Evolutionary conservation across 805 yeast genomes (phyloP), one percentile per base, ranked within the genome.

Genomic region (Komagataella phaffii): DNA sequence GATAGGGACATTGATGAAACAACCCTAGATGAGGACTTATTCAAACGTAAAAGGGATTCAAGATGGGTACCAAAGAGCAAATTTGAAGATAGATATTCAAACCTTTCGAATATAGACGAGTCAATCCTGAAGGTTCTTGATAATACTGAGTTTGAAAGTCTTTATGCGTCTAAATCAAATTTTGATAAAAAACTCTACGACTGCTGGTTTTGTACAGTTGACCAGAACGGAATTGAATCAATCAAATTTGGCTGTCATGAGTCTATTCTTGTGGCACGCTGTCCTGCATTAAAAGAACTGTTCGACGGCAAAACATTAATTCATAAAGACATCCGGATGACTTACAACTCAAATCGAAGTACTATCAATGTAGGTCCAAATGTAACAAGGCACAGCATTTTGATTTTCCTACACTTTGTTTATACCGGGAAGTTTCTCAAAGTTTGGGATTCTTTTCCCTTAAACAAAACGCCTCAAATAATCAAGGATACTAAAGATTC

Each of bases 371-470:
- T 30, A 10, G 40, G 40, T 14, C 12, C 40, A 8, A 30, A 30
- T 30, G 40, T 30, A 4, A 30, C 40, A 30, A 14, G n/a, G 12
- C 40, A 30, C 14, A 30, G 40, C 40, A n/a, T 73, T 8, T 61
- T 69, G 36, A 64, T 82, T 2, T 58, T 76, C 7, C 54, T 77
- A 5, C 77, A 77, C 58, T 71, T 70, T 51, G 51, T 79, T 0
- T 82, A 81, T 58, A 75, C 82, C 0, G 79, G 78, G 51, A 58
- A 59, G 14, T 60, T 66, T 3, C 46, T 75, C 4, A 71, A 67
- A 46, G 61, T 77, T 7, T 79, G 84, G 84, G 72, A 68, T 14
- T 59, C 61, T n/a, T 65, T 56, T 45, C 62, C 65, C 0, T 45
- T 58, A 2, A 54, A 61, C 2, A 60, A 61, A 17, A 60, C 64